These are phyloP conservation scores for Fusarium nurragi DNA, from an alignment of 2,329 filamentous ascomycete genomes.

Conservation along the genomic window DNA sequence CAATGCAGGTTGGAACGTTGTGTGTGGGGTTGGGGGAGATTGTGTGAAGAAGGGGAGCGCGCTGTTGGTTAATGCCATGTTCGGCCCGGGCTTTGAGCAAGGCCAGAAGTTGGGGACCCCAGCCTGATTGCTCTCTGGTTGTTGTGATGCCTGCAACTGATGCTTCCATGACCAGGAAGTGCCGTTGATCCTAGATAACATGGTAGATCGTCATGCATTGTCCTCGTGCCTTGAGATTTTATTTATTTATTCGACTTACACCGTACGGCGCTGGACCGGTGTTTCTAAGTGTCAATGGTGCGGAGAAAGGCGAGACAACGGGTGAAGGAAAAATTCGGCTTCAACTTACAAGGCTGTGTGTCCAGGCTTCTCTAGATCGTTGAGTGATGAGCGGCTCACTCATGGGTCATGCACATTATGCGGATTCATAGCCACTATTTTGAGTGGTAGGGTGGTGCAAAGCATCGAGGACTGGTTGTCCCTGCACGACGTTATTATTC, in stretches of 20 bases:
- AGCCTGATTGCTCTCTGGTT: slow-evolving; percentile 5
- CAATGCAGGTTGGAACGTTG: slow-evolving; percentile 32
- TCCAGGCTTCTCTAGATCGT: slow-evolving; percentile 2
- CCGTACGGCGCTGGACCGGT: not conserved
- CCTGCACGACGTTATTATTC: slow-evolving; percentile 2
- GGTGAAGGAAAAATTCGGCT: not conserved
- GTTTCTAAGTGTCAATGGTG: not conserved
- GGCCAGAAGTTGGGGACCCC: slow-evolving; percentile 35
- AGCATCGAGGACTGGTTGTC: not conserved
- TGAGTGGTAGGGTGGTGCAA: slow-evolving; percentile 20
- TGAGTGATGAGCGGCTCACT: not conserved
- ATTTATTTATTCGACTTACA: slow-evolving; percentile 10
- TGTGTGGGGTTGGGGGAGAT: slow-evolving; percentile 36
- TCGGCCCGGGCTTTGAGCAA: slow-evolving; percentile 6
- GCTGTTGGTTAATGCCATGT: slow-evolving; percentile 25
- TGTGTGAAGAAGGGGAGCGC: slow-evolving; percentile 12
- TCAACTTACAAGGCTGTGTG: slow-evolving; percentile 8
- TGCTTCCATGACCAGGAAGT: slow-evolving; percentile 10
- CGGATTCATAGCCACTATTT: slow-evolving; percentile 1
- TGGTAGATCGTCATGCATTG: slow-evolving; percentile 2
- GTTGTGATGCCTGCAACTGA: slow-evolving; percentile 13
- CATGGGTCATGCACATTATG: slow-evolving; percentile 14
- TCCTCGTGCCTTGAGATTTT: slow-evolving; percentile 8
- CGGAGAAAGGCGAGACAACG: slow-evolving; percentile 11
- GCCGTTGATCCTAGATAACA: not conserved